These are phyloP conservation scores for Suillus fuscotomentosus DNA, from an alignment of 768 basidiomycete genomes.

Conservation along the genomic window DNA sequence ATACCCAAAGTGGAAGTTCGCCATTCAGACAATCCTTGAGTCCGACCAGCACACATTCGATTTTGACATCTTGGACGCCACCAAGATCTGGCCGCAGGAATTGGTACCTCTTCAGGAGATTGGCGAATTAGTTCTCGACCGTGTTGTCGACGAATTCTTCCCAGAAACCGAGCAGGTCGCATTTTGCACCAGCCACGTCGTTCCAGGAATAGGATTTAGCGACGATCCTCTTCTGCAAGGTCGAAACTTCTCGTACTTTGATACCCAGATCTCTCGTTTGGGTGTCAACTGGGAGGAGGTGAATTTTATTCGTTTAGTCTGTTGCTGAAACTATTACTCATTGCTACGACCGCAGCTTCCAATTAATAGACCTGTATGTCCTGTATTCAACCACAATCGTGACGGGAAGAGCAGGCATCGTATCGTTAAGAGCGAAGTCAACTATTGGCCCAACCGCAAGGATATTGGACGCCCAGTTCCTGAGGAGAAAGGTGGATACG, in stretches of 20 bases:
- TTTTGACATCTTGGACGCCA: slow-evolving; percentile 85
- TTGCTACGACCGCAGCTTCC: slow-evolving; percentile 50
- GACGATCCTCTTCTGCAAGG: slow-evolving; percentile 82
- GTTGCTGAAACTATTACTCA: background rate
- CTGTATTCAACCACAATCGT: slow-evolving; percentile 67
- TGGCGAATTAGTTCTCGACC: slow-evolving; percentile 69
- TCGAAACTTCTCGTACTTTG: slow-evolving; percentile 84
- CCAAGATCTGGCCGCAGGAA: slow-evolving; percentile 85
- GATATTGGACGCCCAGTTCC: slow-evolving; percentile 47
- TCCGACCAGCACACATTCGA: slow-evolving; percentile 78
- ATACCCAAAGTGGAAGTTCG: slow-evolving; percentile 77
- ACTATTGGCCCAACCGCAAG: slow-evolving; percentile 85
- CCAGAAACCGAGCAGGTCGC: slow-evolving; percentile 87
- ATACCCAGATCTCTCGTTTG: slow-evolving; percentile 79
- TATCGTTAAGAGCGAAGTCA: slow-evolving; percentile 57
- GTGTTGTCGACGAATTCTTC: slow-evolving; percentile 74
- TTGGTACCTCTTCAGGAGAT: slow-evolving; percentile 74
- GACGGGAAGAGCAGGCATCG: slow-evolving; percentile 58
- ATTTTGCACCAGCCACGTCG: slow-evolving; percentile 68
- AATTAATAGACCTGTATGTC: slow-evolving; percentile 80
- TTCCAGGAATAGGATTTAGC: slow-evolving; percentile 69
- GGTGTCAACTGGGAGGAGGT: slow-evolving; percentile 80
- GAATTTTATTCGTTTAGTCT: slow-evolving; percentile 6
- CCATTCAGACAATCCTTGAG: slow-evolving; percentile 62
- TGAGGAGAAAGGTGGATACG: slow-evolving; percentile 53